These are phyloP conservation scores for Neopestalotiopsis rosae DNA, from an alignment of 2,329 filamentous ascomycete species.

Conservation along the genomic window DNA sequence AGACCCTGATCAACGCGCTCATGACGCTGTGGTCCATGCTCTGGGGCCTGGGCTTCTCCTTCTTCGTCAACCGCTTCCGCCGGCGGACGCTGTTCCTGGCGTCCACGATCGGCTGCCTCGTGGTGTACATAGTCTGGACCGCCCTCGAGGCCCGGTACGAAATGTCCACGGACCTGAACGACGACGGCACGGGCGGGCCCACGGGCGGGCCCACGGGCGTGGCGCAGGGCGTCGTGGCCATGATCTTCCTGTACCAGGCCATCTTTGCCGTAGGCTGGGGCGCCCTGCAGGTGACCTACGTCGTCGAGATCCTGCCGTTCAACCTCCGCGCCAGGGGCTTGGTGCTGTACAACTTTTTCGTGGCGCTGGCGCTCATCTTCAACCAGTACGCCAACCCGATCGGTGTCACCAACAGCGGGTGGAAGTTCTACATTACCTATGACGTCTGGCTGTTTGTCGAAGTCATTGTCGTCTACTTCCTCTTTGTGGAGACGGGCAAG, in stretches of 20 bases:
- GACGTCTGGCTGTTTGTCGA: conserved; percentile 27
- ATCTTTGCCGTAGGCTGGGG: conserved; percentile 39
- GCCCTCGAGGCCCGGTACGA: conserved; percentile 35
- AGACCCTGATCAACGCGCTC: conserved; percentile 46
- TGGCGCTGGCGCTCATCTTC: conserved; percentile 32
- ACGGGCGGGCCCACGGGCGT: conserved; percentile 24
- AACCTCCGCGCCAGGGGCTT: conserved; percentile 29
- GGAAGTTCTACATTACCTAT: conserved; percentile 32
- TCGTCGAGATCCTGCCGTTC: conserved; percentile 41
- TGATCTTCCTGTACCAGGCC: conserved; percentile 41
- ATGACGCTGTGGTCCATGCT: conserved; percentile 51
- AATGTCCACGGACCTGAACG: conserved; percentile 27
- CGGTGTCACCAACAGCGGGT: conserved; percentile 26
- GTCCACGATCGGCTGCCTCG: conserved; percentile 26
- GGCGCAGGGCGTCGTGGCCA: conserved; percentile 33
- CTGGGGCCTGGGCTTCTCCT: conserved; percentile 50
- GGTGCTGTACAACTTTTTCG: conserved; percentile 31
- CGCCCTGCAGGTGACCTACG: conserved; percentile 37
- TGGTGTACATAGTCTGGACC: conserved; percentile 25
- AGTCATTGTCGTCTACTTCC: conserved; percentile 28
- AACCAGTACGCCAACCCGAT: conserved; percentile 33
- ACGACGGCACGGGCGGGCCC: conserved; percentile 26
- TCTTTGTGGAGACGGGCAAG: conserved; percentile 48
- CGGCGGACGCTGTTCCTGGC: conserved; percentile 32
- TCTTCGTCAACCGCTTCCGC: conserved; percentile 35